These are phyloP conservation scores for Auriscalpium vulgare DNA, from an alignment of 768 basidiomycete genomes.

Conservation along the genomic window DNA sequence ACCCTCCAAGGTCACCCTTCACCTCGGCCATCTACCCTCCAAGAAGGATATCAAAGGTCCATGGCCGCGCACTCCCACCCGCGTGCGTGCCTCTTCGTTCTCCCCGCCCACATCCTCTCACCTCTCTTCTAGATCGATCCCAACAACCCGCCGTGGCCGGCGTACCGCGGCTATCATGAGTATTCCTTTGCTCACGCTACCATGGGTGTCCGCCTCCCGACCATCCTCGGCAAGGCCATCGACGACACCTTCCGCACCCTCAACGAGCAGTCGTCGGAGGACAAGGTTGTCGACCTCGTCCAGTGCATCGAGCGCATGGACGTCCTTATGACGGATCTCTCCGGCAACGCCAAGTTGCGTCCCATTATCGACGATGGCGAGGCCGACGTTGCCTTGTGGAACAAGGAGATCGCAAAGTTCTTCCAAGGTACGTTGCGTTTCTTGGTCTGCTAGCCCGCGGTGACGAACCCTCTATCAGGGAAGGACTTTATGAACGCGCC, in stretches of 20 bases:
- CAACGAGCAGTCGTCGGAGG: constrained; percentile 79
- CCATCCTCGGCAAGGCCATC: constrained; percentile 92
- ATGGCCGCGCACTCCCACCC: constrained; percentile 69
- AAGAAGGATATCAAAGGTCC: constrained; percentile 65
- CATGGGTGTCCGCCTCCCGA: constrained; percentile 93
- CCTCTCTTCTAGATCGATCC: constrained; percentile 50
- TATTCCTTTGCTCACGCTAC: constrained; percentile 87
- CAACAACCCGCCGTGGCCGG: constrained; percentile 79
- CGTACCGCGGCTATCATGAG: constrained; percentile 74
- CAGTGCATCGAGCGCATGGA: constrained; percentile 88
- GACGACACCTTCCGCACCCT: constrained; percentile 86
- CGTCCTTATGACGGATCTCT: constrained; percentile 79
- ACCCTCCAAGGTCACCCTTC: constrained; percentile 59
- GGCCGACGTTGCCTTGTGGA: constrained; percentile 91
- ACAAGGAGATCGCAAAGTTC: constrained; percentile 92
- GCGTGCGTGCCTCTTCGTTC: constrained; percentile 31
- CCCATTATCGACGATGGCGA: constrained; percentile 89
- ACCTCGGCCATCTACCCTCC: constrained; percentile 65
- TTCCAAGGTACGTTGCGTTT: constrained; percentile 59
- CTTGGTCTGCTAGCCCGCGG: background rate
- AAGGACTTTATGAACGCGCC: constrained; percentile 95
- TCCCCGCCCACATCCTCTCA: background rate
- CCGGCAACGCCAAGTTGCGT: constrained; percentile 73
- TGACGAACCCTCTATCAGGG: constrained; percentile 30
- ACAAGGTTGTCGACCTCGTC: constrained; percentile 76